These are phyloP conservation scores for Geotrichum histeridarum DNA, from an alignment of 1,139 yeast genomes.

Conservation along the genomic window DNA sequence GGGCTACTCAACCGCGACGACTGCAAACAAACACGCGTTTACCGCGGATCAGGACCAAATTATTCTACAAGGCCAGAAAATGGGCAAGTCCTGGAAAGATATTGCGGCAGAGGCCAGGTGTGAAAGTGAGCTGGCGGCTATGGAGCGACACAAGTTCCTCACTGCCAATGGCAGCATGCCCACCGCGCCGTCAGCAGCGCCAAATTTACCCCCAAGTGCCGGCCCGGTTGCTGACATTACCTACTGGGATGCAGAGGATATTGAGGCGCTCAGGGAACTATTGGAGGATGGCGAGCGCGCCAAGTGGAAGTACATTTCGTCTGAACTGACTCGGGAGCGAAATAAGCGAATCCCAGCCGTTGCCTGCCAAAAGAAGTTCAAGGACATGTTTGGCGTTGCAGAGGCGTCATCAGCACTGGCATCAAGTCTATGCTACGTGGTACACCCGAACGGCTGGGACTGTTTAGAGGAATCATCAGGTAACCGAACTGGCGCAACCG, in stretches of 20 bases:
- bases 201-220: background rate
- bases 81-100: slow-evolving; percentile 16
- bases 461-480: slow-evolving; percentile 24
- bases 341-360: slow-evolving; percentile 39
- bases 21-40: slow-evolving; percentile 6
- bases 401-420: slow-evolving; percentile 39
- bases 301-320: slow-evolving; percentile 43
- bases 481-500: no score
- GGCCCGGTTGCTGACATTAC: slow-evolving; percentile 9
- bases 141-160: slow-evolving; percentile 13
- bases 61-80: slow-evolving; percentile 10
- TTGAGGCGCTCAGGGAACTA: slow-evolving; percentile 36
- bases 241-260: slow-evolving; percentile 37
- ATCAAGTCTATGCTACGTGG: slow-evolving; percentile 40
- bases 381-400: slow-evolving; percentile 42
- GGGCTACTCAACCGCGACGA: background rate
- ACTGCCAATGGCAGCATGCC: background rate
- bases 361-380: slow-evolving; percentile 42
- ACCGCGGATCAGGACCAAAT: slow-evolving; percentile 13
- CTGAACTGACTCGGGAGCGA: slow-evolving; percentile 31
- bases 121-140: slow-evolving; percentile 4
- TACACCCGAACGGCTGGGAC: slow-evolving; percentile 40
- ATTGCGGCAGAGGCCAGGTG: slow-evolving; percentile 11
- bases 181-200: background rate
- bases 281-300: slow-evolving; percentile 41